Evolutionary conservation across 164 flowering plant species (phyloP), one percentile per base, ranked within the genome.

Genomic region (Amborella trichopoda): DNA sequence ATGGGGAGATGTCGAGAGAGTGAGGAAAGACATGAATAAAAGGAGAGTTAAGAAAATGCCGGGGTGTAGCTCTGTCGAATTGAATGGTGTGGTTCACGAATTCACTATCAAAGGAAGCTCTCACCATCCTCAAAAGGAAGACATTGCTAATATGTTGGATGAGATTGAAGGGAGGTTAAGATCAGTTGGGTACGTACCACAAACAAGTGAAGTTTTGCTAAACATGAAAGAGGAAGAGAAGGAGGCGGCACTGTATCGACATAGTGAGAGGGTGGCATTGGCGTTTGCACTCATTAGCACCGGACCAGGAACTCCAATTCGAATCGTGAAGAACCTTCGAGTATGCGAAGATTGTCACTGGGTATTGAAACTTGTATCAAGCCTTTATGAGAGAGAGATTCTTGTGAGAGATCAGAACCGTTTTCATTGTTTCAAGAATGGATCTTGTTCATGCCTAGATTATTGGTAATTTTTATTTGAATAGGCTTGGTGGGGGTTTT

Each of bases 51-150:
- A 32, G 40, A 53, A 53, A 28, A 24, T 10, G 2, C 49, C 56
- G n/a, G 56, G 49, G 16, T 53, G 56, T 19, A 53, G 56, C 26
- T 43, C 47, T 40, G 25, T 53, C 2, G 56, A 43, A 42, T 23
- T 22, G 8, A 30, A 41, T 30, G 23, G 17, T 17, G 28, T 43
- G 23, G 23, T 53, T 22, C 56, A 43, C 17, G 26, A 24, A 19
- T 53, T 53, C 28, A 27, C 12, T 13, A 27, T 27, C 19, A 45
- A 30, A 11, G 48, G 43, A 18, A 32, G 56, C 38, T 53, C 56
- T 34, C 53, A 50, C 44, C 14, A 5, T 14, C 49, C 39, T 10
- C 20, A n/a, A 17, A 26, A 34, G 23, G 19, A 44, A 24, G 12
- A 13, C 8, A 53, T 53, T 9, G 17, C 42, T 26, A 6, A 16